These are phyloP conservation scores for Irpex sp. DNA, from an alignment of 1,284 basidiomycete genomes.

Conservation along the genomic window DNA sequence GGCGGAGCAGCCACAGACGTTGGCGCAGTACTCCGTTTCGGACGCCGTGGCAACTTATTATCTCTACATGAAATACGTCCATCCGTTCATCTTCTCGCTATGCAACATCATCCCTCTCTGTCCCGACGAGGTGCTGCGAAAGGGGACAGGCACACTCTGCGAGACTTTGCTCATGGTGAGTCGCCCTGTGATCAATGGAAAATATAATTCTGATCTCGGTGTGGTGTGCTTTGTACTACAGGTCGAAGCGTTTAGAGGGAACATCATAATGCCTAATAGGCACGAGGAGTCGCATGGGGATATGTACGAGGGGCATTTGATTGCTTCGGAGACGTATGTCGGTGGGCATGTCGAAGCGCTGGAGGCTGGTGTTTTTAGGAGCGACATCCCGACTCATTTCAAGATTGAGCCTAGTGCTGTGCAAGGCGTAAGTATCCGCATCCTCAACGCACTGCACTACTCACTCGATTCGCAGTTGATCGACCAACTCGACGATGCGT, in stretches of 20 bases:
- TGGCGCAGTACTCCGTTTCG: slow-evolving; percentile 98
- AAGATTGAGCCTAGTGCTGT: slow-evolving; percentile 89
- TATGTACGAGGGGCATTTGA: slow-evolving; percentile 94
- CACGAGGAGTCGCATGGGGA: slow-evolving; percentile 92
- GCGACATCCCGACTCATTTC: slow-evolving; percentile 95
- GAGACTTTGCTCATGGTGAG: slow-evolving; percentile 97
- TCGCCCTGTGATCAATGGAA: slow-evolving; percentile 3
- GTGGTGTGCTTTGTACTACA: slow-evolving; percentile 33
- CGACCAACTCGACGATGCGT: slow-evolving; percentile 88
- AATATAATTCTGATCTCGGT: background rate
- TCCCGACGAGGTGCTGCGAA: slow-evolving; percentile 95
- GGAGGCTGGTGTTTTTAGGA: slow-evolving; percentile 97
- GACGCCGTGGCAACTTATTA: slow-evolving; percentile 99
- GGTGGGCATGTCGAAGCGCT: slow-evolving; percentile 99
- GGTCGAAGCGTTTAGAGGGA: slow-evolving; percentile 92
- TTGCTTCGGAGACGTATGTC: slow-evolving; percentile 98
- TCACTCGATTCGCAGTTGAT: slow-evolving; percentile 63
- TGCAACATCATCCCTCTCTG: slow-evolving; percentile 99
- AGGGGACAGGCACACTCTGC: slow-evolving; percentile 95
- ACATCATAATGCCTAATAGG: slow-evolving; percentile 97
- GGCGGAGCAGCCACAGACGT: slow-evolving; percentile 90
- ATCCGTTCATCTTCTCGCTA: slow-evolving; percentile 98
- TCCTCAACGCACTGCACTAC: no score
- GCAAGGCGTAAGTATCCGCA: slow-evolving; percentile 58
- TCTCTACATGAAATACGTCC: slow-evolving; percentile 99